Conservation (phyloP, 31 red algal species). For the Odonthalia washingtoniensis region DNA sequence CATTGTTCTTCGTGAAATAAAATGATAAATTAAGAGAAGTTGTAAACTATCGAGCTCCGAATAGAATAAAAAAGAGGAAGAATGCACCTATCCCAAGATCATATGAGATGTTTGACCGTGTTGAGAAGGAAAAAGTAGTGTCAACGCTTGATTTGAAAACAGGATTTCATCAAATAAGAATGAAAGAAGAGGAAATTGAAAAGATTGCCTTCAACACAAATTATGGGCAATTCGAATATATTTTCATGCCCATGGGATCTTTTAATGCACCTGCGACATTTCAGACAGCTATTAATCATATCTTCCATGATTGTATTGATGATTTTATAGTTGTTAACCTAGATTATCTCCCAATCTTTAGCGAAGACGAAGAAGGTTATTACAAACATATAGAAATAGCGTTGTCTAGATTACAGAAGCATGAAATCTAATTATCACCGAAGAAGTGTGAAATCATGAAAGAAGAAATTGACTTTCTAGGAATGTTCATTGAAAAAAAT, state of each 20-base stretch:
- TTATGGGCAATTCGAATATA: background rate
- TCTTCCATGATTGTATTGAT: background rate
- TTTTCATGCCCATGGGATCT: background rate
- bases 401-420: background rate
- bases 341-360: background rate
- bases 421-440: background rate
- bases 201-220: slow-evolving; percentile 3
- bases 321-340: background rate
- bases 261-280: background rate
- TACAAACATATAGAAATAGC: background rate
- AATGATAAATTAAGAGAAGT: background rate
- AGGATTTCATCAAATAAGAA: background rate
- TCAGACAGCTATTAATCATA: background rate
- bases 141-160: background rate
- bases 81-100: background rate
- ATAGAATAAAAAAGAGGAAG: background rate
- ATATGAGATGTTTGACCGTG: background rate
- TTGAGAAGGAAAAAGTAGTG: background rate
- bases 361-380: background rate
- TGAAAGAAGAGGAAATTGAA: background rate
- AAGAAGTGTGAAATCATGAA: background rate
- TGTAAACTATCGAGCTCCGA: background rate
- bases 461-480: background rate
- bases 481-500: background rate
- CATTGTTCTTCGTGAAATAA: too few species aligned